Evolutionary conservation across 345 rosid species (phyloP), one percentile per base, ranked within the genome.

Genomic region (Clarkia xantiana): DNA sequence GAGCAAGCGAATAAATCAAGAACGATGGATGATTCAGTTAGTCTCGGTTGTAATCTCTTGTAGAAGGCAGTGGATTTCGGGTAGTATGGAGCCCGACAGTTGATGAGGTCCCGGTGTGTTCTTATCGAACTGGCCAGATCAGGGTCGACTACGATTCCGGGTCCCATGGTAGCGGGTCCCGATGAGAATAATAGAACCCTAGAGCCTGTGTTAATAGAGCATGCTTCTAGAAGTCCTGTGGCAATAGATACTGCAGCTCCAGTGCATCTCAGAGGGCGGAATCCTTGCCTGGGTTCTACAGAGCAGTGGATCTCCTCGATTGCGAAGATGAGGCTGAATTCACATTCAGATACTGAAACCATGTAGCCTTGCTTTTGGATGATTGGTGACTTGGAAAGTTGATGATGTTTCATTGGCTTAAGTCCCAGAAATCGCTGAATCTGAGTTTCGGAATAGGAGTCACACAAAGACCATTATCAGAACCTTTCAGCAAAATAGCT

Each of bases 1-100:
- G 93, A 81, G 63, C 89, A 91, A 53, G 96, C 96, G 48, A 86
- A 86, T 64, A 91, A 62, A 76, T 91, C 96, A 16, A 91, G 86
- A 70, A 67, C 78, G 41, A 67, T 55, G 11, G 93, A 80, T 9
- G 75, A 70, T 74, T 81, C 76, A 10, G 74, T 68, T 41, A 86
- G 71, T 62, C 93, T 73, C 61, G 73, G 71, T 0, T 73, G 77
- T 60, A 91, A 23, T 36, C 57, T 66, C 52, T 65, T 75, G 73
- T 91, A 91, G 68, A 81, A 91, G 51, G 59, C 68, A 22, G 71
- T 50, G 20, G 96, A 86, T 64, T 68, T 86, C 12, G 40, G 20
- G 18, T 76, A 72, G 53, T 79, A 58, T 38, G 78, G 60, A n/a
- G 80, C 82, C 44, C 53, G 73, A 53, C 82, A 82, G 68, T 71